Evolutionary conservation across 768 basidiomycete genomes (phyloP).

Genomic region (Hysterangium stoloniferum): DNA sequence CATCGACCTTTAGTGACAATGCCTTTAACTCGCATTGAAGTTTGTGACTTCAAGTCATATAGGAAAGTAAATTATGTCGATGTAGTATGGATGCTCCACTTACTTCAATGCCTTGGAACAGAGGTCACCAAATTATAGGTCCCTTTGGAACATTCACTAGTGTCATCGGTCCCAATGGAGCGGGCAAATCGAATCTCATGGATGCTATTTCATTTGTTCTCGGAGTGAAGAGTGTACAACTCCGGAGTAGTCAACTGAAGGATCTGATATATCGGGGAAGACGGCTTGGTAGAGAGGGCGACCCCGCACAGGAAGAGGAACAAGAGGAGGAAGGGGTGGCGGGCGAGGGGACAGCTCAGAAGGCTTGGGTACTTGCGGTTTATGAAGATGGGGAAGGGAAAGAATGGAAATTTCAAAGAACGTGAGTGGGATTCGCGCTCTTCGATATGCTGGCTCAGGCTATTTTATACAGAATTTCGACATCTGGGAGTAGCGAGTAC

Average conservation of each 20-base stretch:
- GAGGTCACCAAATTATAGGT: slow-evolving; percentile 79
- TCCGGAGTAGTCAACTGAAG: slow-evolving; percentile 88
- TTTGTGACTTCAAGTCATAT: slow-evolving; percentile 98
- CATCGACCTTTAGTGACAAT: slow-evolving; percentile 30
- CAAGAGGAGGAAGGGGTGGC: slow-evolving; percentile 46
- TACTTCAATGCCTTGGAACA: slow-evolving; percentile 24
- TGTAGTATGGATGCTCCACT: not conserved
- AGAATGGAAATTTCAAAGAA: slow-evolving; percentile 88
- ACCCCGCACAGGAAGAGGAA: slow-evolving; percentile 35
- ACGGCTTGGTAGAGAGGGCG: slow-evolving; percentile 47
- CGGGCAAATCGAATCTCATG: slow-evolving; percentile 98
- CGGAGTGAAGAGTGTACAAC: slow-evolving; percentile 88
- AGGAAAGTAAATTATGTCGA: slow-evolving; percentile 32
- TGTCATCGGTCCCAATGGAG: slow-evolving; percentile 97
- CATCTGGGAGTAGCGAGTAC: slow-evolving; percentile 84
- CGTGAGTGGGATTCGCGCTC: slow-evolving; percentile 45
- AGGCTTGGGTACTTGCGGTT: slow-evolving; percentile 94
- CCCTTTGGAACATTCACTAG: slow-evolving; percentile 93
- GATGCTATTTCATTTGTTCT: slow-evolving; percentile 99
- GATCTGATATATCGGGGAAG: slow-evolving; percentile 95
- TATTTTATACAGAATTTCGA: slow-evolving; percentile 64
- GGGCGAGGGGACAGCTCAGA: slow-evolving; percentile 80
- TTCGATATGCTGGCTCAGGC: not conserved
- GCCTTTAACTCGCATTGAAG: slow-evolving; percentile 80
- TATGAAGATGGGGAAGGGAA: slow-evolving; percentile 70